Base-by-base conservation (phyloP, 2,329 filamentous ascomycete genomes). In the Colletotrichum trifolii region DNA sequence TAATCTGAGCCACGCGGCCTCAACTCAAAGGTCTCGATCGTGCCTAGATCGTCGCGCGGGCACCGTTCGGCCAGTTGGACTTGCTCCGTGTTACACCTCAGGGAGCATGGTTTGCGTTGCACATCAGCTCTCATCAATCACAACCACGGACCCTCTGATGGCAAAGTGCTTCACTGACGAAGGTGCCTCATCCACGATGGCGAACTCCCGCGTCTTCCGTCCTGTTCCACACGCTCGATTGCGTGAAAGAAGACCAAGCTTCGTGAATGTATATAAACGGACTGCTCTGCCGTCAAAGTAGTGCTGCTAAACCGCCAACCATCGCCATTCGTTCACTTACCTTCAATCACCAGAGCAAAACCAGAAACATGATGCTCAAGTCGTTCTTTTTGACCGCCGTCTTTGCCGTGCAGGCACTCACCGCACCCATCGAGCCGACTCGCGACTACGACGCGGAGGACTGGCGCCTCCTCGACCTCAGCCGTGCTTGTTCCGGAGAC, bases 401-500 rank as follows among this genome's bases (percentile, higher is more conserved):
- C 2, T 4, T 62, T 0, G 54, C 38, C 54, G 0, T 54, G 2
- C 36, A 10, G 36, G 42, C 42, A 0, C 0, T 59, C 5, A 25
- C 61, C 0, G 6, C 0, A 1, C 47, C 3, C 1, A 34, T 2
- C 1, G 12, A 12, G 33, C 62, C 11, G 10, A 6, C 1, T 3
- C 8, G 17, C 6, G 17, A 48, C 17, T 12, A 34, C 3, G 45
- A 58, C 1, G 36, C 50, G 3, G 17, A 15, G 9, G 53, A 50
- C 12, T 69, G 67, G 67, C 49, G 57, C 5, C 13, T 69, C 8
- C 12, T 50, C 2, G 0, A 47, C 25, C 58, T 69, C 46, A 47
- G 53, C 1, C 66, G 66, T 6, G 17, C 8, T 0, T 69, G 67
- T 2, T 17, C 17, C 1, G 10, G 13, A 2, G 59, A 66, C 1